phyloP scores from a whole-genome alignment of 148 eudicot genomes.

The Spergularia marina region DNA sequence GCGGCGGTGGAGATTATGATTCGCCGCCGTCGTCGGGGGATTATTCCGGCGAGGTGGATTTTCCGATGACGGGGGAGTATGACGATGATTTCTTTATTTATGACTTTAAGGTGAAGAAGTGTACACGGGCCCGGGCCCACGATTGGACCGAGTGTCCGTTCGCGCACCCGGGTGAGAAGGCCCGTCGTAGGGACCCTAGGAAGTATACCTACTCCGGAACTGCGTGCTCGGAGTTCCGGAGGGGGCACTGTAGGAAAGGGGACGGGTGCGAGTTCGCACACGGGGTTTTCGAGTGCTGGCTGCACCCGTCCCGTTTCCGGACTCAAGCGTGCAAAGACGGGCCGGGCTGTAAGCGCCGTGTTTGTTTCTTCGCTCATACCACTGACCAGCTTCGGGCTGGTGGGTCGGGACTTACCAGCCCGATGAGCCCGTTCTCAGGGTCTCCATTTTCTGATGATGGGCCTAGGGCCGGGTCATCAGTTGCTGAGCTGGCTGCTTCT shows the following conservation, averaged over 20 bases:
- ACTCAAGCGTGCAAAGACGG: constrained; percentile 88
- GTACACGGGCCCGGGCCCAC: constrained; percentile 61
- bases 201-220: constrained; percentile 63
- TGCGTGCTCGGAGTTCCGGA: constrained; percentile 67
- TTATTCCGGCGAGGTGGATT: constrained; percentile 24
- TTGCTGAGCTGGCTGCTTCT: constrained; percentile 45
- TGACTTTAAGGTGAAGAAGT: constrained; percentile 70
- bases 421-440: constrained; percentile 24
- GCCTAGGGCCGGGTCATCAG: constrained; percentile 24
- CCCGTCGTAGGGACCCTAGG: constrained; percentile 70
- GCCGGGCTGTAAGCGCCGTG: constrained; percentile 46
- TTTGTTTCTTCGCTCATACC: constrained; percentile 81
- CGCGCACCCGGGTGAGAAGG: constrained; percentile 82
- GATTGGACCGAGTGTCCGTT: constrained; percentile 92
- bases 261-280: constrained; percentile 73
- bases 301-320: constrained; percentile 70
- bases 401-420: constrained; percentile 36
- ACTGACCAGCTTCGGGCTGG: constrained; percentile 57
- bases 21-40: constrained; percentile 4
- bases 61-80: constrained; percentile 28
- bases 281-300: constrained; percentile 90
- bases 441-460: constrained; percentile 27
- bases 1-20: background rate
- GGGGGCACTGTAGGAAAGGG: constrained; percentile 59
- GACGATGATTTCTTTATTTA: constrained; percentile 65